Evolutionary conservation across 78 protist species (phyloP).

Genomic region (Andalucia godoyi): DNA sequence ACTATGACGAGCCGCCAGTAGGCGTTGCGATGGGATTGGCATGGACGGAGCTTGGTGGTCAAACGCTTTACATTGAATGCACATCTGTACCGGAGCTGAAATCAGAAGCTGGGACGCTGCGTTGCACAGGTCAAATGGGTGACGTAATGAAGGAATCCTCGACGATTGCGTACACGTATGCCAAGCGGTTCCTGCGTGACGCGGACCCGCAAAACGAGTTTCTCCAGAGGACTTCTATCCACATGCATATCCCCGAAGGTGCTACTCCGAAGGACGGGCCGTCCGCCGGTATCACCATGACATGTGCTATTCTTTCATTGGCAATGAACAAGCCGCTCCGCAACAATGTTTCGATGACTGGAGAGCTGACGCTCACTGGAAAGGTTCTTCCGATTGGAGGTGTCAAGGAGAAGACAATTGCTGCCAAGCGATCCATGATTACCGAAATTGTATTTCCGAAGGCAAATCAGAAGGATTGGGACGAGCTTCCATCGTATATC

Average conservation of each 20-base stretch:
- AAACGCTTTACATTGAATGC: slow-evolving; percentile 59
- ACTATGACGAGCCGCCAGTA: slow-evolving; percentile 39
- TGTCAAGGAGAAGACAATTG: slow-evolving; percentile 74
- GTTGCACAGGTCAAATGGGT: slow-evolving; percentile 47
- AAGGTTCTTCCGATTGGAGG: slow-evolving; percentile 79
- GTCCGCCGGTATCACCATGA: slow-evolving; percentile 76
- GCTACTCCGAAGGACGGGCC: slow-evolving; percentile 86
- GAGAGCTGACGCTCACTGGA: slow-evolving; percentile 66
- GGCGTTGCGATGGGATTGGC: slow-evolving; percentile 86
- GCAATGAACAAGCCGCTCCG: slow-evolving; percentile 38
- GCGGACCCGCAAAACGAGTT: not conserved
- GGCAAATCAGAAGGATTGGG: slow-evolving; percentile 53
- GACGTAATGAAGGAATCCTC: slow-evolving; percentile 83
- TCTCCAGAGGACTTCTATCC: slow-evolving; percentile 23
- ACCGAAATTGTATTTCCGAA: slow-evolving; percentile 55
- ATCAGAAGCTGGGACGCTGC: not conserved
- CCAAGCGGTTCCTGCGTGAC: not conserved
- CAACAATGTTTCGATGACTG: slow-evolving; percentile 74
- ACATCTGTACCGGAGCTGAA: slow-evolving; percentile 3
- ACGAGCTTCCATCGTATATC: slow-evolving; percentile 55
- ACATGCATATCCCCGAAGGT: slow-evolving; percentile 85
- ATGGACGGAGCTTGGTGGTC: slow-evolving; percentile 52
- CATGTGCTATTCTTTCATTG: slow-evolving; percentile 56
- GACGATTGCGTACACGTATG: slow-evolving; percentile 50
- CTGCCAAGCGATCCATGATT: slow-evolving; percentile 65